phyloP scores from a whole-genome alignment of 192 early-diverging fungal species.

The Podila horticola region DNA sequence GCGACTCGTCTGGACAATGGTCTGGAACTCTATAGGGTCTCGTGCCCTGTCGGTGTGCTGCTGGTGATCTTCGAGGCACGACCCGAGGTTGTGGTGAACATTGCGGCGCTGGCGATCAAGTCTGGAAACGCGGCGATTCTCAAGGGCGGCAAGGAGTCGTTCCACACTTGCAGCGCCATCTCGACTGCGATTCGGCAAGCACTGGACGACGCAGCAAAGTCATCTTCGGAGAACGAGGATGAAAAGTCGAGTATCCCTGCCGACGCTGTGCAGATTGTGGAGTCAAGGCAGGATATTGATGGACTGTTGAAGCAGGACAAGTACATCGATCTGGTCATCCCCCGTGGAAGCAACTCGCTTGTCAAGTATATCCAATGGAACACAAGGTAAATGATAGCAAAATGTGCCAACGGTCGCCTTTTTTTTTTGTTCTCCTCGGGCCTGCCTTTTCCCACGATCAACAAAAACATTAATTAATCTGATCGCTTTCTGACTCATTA shows the following conservation, averaged over 20 bases:
- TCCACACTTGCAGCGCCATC: slow-evolving; percentile 81
- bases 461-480: background rate
- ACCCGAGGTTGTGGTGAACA: slow-evolving; percentile 98
- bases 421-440: background rate
- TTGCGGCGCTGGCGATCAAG: slow-evolving; percentile 94
- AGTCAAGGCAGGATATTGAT: slow-evolving; percentile 89
- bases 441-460: background rate
- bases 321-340: slow-evolving; percentile 97
- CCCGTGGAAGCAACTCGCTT: slow-evolving; percentile 91
- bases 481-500: background rate
- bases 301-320: slow-evolving; percentile 86
- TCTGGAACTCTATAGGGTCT: slow-evolving; percentile 91
- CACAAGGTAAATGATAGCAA: slow-evolving; percentile 68
- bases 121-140: slow-evolving; percentile 97
- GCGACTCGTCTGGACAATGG: slow-evolving; percentile 83
- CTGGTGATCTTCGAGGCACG: slow-evolving; percentile 99
- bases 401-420: background rate
- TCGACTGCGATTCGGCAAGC: slow-evolving; percentile 82
- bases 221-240: background rate
- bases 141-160: slow-evolving; percentile 96
- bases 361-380: slow-evolving; percentile 92
- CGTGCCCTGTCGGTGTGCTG: slow-evolving; percentile 93
- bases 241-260: slow-evolving; percentile 61
- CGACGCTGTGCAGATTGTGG: slow-evolving; percentile 87
- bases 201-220: slow-evolving; percentile 60